These are phyloP conservation scores for Carpinus fangiana DNA, from an alignment of 306 rosid species.

Conservation along the genomic window DNA sequence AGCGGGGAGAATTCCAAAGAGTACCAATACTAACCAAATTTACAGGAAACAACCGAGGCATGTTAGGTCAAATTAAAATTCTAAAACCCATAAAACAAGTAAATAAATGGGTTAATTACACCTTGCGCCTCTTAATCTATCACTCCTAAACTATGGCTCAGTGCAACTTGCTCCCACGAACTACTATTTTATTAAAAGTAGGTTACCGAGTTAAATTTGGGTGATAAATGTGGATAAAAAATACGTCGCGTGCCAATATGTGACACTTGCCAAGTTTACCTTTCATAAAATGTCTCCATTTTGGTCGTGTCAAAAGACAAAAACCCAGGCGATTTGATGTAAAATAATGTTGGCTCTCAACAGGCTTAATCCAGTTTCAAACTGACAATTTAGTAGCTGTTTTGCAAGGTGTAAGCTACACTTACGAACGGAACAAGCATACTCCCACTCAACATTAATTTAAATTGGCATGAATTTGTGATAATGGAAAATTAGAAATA, in stretches of 20 bases:
- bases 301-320: too few species aligned
- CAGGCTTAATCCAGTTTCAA: not conserved
- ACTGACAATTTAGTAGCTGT: not conserved
- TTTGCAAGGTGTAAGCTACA: not conserved
- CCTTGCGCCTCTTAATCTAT: too few species aligned
- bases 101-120: not conserved
- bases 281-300: too few species aligned
- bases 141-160: too few species aligned
- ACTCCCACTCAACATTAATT: not conserved
- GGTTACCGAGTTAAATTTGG: too few species aligned
- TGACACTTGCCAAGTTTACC: too few species aligned
- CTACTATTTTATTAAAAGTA: too few species aligned
- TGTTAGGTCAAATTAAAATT: constrained; percentile 3
- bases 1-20: constrained; percentile 76
- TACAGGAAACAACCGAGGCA: constrained; percentile 17
- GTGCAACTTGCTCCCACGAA: too few species aligned
- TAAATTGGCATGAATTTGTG: not conserved
- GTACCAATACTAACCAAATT: constrained; percentile 54
- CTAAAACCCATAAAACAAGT: not conserved
- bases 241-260: too few species aligned
- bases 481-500: constrained; percentile 8
- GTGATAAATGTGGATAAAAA: too few species aligned
- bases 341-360: too few species aligned
- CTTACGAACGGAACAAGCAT: not conserved
- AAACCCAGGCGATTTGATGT: too few species aligned